phyloP scores from a whole-genome alignment of 2,329 filamentous ascomycete genomes.

The Diaporthe eres region DNA sequence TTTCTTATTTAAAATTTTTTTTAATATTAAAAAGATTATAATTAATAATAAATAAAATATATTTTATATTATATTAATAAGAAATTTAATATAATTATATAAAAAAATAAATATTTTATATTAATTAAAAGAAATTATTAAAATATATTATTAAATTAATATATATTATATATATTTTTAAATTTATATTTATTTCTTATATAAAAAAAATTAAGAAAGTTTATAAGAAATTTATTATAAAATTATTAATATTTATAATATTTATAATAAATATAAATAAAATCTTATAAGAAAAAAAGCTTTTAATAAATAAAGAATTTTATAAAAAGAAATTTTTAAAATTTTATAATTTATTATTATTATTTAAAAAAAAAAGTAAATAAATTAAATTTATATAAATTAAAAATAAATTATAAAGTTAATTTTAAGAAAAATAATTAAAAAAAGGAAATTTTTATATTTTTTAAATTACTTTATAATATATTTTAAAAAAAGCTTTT shows the following conservation, averaged over 20 bases:
- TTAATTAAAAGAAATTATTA: neutral
- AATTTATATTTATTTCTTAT: neutral
- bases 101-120: neutral
- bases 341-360: neutral
- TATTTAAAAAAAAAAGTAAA: neutral
- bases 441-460: neutral
- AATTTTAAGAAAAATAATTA: neutral
- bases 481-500: neutral
- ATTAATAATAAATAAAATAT: neutral
- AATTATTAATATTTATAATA: neutral
- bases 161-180: neutral
- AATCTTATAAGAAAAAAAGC: neutral
- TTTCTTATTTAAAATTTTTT: neutral
- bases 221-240: neutral
- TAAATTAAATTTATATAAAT: neutral
- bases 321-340: neutral
- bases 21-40: neutral
- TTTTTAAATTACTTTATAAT: neutral
- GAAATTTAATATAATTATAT: neutral
- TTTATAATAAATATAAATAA: neutral
- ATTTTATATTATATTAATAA: neutral
- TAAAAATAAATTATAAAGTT: neutral
- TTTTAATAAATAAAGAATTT: neutral
- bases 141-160: neutral
- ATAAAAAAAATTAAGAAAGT: neutral